A percentile compares a stretch with the other conserved stretches of the same genome.
These are phyloP conservation scores for Ophiostoma sp. DNA, from an alignment of 2,329 filamentous ascomycete species.

Conservation along the genomic window DNA sequence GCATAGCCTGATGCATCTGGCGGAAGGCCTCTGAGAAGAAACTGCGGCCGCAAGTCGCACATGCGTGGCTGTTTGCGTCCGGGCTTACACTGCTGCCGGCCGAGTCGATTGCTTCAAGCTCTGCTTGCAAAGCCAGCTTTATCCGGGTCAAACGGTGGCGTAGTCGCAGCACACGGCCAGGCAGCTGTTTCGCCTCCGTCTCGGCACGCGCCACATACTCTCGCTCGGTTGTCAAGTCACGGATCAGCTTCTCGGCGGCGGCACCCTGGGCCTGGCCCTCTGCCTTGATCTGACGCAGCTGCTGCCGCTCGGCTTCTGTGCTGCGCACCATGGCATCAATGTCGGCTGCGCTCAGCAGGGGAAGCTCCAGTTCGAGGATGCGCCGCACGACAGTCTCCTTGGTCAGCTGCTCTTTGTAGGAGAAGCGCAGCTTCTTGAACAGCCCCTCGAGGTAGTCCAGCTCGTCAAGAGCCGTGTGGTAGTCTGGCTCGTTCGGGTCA, in stretches of 20 bases:
- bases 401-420: constrained; percentile 95
- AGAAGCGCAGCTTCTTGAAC: constrained; percentile 93
- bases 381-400: constrained; percentile 96
- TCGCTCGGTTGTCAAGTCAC: constrained; percentile 46
- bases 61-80: not conserved
- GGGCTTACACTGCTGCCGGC: not conserved
- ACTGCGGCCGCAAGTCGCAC: constrained; percentile 19
- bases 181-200: constrained; percentile 45
- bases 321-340: constrained; percentile 69
- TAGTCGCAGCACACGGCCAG: constrained; percentile 34
- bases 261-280: constrained; percentile 69
- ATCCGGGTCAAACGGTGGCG: constrained; percentile 40
- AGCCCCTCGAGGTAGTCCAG: constrained; percentile 88
- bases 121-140: constrained; percentile 59
- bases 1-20: constrained; percentile 26
- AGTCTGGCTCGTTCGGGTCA: constrained; percentile 16
- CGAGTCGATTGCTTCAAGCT: constrained; percentile 64
- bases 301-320: constrained; percentile 63
- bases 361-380: constrained; percentile 83
- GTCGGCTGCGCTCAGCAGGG: constrained; percentile 75
- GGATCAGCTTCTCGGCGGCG: constrained; percentile 62
- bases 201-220: constrained; percentile 48
- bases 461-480: constrained; percentile 43
- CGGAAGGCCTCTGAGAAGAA: constrained; percentile 25
- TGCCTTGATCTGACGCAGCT: constrained; percentile 72